Conservation (phyloP, 2,329 filamentous ascomycete species). For the Clonostachys sp. region DNA sequence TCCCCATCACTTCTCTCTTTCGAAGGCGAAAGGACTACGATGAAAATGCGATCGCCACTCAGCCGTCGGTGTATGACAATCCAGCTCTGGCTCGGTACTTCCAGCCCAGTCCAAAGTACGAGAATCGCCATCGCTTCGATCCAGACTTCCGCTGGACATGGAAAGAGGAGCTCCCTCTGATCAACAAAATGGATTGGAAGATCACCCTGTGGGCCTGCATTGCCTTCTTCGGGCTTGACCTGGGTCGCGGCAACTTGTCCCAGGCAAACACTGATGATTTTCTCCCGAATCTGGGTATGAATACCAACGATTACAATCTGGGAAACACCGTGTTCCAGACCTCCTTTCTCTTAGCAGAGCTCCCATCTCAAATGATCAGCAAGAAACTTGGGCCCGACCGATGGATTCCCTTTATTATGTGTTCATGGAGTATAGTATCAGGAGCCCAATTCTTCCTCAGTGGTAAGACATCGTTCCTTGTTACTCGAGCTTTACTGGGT, state of each 20-base stretch:
- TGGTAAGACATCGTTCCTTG: slow-evolving; percentile 30
- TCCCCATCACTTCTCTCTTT: background rate
- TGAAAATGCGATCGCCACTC: slow-evolving; percentile 16
- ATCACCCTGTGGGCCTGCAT: slow-evolving; percentile 45
- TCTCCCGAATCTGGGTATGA: slow-evolving; percentile 32
- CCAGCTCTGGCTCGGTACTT: slow-evolving; percentile 29
- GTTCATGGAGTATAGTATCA: slow-evolving; percentile 49
- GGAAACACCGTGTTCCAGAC: slow-evolving; percentile 23
- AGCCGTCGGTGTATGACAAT: slow-evolving; percentile 40
- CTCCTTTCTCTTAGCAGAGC: slow-evolving; percentile 23
- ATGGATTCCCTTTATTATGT: slow-evolving; percentile 57
- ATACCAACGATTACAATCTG: slow-evolving; percentile 32
- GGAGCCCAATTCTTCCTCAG: slow-evolving; percentile 36
- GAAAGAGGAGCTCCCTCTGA: slow-evolving; percentile 21
- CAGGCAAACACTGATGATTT: slow-evolving; percentile 45
- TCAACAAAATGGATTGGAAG: slow-evolving; percentile 40
- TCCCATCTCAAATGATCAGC: slow-evolving; percentile 56
- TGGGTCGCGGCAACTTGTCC: slow-evolving; percentile 40
- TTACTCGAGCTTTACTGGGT: slow-evolving; percentile 29
- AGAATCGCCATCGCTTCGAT: slow-evolving; percentile 30
- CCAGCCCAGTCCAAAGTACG: slow-evolving; percentile 18
- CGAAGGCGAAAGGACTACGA: slow-evolving; percentile 2
- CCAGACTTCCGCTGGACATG: slow-evolving; percentile 27
- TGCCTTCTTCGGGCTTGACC: slow-evolving; percentile 32
- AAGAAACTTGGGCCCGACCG: slow-evolving; percentile 55